Percentiles rank a stretch among this genome's conserved stretches.
These are phyloP conservation scores for Macroventuria anomochaeta DNA, from an alignment of 2,329 filamentous ascomycete genomes.

Conservation along the genomic window DNA sequence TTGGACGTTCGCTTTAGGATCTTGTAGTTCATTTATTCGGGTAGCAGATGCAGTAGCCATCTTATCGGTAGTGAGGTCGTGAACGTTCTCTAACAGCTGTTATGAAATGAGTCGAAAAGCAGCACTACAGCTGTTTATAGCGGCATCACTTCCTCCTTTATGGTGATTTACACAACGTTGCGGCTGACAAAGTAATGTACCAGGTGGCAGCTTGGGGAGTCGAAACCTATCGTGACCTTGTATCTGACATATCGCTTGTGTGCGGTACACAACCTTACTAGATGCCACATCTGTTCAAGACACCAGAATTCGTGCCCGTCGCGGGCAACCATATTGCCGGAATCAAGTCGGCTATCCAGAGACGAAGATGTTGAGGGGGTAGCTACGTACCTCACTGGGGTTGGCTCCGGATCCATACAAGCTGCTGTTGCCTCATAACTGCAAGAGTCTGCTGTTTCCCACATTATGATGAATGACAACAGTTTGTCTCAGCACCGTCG, in stretches of 20 bases:
- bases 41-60: neutral
- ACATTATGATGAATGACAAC: too few species aligned
- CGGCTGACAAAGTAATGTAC: neutral
- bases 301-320: neutral
- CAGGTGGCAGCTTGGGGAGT: neutral
- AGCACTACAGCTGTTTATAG: too few species aligned
- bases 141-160: neutral
- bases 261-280: neutral
- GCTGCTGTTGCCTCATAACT: neutral
- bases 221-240: neutral
- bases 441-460: too few species aligned
- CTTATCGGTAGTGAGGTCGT: neutral
- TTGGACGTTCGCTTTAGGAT: neutral
- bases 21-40: neutral
- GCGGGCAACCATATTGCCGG: conserved; percentile 9
- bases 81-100: too few species aligned
- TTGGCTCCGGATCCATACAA: neutral
- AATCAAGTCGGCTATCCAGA: conserved; percentile 5
- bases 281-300: neutral
- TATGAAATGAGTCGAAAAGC: too few species aligned
- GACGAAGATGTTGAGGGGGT: neutral
- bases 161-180: neutral
- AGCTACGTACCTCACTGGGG: neutral
- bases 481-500: too few species aligned
- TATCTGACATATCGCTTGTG: neutral